Base-by-base conservation (phyloP, 2,329 filamentous ascomycete species). In the Colletotrichum australisinense region DNA sequence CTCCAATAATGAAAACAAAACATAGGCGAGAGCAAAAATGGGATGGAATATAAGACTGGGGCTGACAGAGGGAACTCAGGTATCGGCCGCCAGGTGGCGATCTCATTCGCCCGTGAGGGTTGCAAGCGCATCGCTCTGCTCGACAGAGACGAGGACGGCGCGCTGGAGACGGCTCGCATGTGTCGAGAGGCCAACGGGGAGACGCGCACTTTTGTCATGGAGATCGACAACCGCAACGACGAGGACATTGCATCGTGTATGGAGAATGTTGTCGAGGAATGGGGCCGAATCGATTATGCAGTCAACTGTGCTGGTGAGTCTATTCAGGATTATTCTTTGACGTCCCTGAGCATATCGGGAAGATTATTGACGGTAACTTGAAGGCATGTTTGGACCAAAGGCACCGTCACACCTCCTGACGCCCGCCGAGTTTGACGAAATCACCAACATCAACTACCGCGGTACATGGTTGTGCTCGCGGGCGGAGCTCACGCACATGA, bases 391-490 rank as follows among this genome's bases (percentile, higher is more conserved):
- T 30, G 81, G 81, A n/a, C 79, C 79, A 35, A 79, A 79, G 30
- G 80, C 81, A 16, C 78, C 79, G 4, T 84, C 84, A 1, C 79
- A 82, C 56, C 80, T 82, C 55, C 80, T 82, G 9, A 76, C 75
- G 1, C 64, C 77, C 7, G 76, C 79, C 1, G 82, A 86, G 30
- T 87, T 87, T 64, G 86, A 87, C 72, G 71, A 79, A 0, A 81
- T 86, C 66, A 84, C 83, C 49, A 75, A 76, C 28, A 79, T 85
- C 68, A 86, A 87, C 74, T 85, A 85, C 57, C 80, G 84, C 9
- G 86, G 86, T 1, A 77, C 81, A 7, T 87, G 86, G 86, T 77
- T 87, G 5, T 83, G 80, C n/a, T 83, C 83, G 0, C 78, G 84
- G 1, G 84, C 83, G 12, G 83, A 86, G 73, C 76, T 87, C 32